These are phyloP conservation scores for Schizochytrium sp. DNA, from an alignment of 108 stramenopile species.

Conservation along the genomic window DNA sequence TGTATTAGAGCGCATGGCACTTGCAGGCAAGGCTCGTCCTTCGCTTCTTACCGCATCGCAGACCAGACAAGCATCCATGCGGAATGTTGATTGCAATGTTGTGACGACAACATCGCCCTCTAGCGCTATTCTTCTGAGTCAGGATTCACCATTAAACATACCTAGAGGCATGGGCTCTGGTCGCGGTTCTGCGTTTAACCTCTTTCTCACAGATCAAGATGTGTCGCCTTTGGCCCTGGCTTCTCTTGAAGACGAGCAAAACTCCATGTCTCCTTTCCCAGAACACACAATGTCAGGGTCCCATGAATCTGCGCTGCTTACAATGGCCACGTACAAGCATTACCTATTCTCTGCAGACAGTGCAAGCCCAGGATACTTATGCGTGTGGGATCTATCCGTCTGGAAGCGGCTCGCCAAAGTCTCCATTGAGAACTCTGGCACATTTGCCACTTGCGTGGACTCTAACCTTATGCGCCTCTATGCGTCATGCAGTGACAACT, in stretches of 20 bases:
- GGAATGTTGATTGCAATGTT: constrained; percentile 5
- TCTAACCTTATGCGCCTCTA: neutral
- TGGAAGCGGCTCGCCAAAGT: constrained; percentile 28
- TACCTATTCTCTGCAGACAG: constrained; percentile 22
- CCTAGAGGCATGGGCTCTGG: too few relatives aligned
- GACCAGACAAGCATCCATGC: neutral
- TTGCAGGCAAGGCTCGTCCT: neutral
- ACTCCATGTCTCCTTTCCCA: neutral
- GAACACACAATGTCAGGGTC: constrained; percentile 44
- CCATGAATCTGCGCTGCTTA: neutral
- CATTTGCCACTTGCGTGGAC: neutral
- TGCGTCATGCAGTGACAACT: constrained; percentile 47
- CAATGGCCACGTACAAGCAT: neutral
- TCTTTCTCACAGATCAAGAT: too few relatives aligned
- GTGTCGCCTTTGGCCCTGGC: neutral
- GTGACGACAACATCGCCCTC: constrained; percentile 14
- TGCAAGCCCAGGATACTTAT: neutral
- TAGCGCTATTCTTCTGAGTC: too few relatives aligned
- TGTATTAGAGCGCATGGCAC: neutral
- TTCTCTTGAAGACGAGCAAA: neutral
- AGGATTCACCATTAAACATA: too few relatives aligned
- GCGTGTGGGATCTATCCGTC: constrained; percentile 41
- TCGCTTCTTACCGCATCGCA: too few relatives aligned
- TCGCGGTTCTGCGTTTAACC: too few relatives aligned
- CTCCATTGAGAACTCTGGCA: neutral